These are phyloP conservation scores for Sungouiozyma intestinalis DNA, from an alignment of 805 yeast genomes.

Conservation along the genomic window DNA sequence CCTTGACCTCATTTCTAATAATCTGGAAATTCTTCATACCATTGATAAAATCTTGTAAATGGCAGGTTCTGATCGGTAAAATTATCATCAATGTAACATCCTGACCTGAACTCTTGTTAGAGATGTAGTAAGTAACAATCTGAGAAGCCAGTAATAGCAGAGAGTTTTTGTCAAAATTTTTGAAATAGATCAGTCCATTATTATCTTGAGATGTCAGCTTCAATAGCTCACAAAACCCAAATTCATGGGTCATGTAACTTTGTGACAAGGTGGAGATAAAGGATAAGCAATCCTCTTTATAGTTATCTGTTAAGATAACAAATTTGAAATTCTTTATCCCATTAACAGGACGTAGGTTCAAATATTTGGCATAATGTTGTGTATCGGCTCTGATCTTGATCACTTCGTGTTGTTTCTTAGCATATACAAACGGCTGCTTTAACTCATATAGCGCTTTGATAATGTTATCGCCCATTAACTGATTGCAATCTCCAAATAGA, in stretches of 20 bases:
- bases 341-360: conserved; percentile 45
- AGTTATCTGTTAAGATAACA: conserved; percentile 33
- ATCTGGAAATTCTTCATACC: conserved; percentile 38
- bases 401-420: conserved; percentile 25
- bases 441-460: conserved; percentile 17
- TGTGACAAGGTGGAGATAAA: conserved; percentile 26
- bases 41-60: conserved; percentile 35
- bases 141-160: conserved; percentile 41
- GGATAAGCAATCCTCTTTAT: conserved; percentile 19
- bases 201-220: conserved; percentile 21
- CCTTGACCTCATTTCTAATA: conserved; percentile 32
- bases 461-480: conserved; percentile 20
- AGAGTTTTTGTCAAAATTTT: conserved; percentile 33
- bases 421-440: conserved; percentile 22
- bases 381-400: conserved; percentile 38
- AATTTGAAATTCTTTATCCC: conserved; percentile 43
- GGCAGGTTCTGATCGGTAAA: conserved; percentile 17
- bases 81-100: conserved; percentile 22
- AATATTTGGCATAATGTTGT: conserved; percentile 45
- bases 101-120: conserved; percentile 20
- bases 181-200: conserved; percentile 20
- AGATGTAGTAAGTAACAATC: conserved; percentile 27
- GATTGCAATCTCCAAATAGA: conserved; percentile 16
- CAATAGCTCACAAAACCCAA: conserved; percentile 28
- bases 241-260: conserved; percentile 25